Evolutionary conservation across 2,329 filamentous ascomycete genomes (phyloP), one percentile per base, ranked within the genome.

Genomic region (Thelonectria discophora): DNA sequence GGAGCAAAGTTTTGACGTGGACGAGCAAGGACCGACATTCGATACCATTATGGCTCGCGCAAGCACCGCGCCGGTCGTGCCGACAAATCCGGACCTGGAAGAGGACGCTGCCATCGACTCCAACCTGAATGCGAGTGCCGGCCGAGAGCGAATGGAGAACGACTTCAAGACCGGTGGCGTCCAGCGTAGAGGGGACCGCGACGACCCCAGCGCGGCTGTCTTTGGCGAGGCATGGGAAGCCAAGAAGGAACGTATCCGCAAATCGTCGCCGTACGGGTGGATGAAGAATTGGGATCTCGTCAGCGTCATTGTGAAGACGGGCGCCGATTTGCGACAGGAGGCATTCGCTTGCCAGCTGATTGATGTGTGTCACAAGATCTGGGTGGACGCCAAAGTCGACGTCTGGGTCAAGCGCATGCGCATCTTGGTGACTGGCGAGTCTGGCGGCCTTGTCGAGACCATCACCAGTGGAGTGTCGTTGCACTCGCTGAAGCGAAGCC

Each of bases 371-470:
- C 85, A 91, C 72, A 91, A 90, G 78, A 93, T 94, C 67, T 95
- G 91, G 90, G 80, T 88, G 48, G 91, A 93, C 64, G 89, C 90
- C 15, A 80, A 83, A 24, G 86, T 91, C 32, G 85, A 90, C 37
- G 92, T 95, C n/a, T 95, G 92, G 92, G 90, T 94, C 18, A 94
- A 94, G 78, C 83, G 90, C 60, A 95, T 95, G 92, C 88, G 91
- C 55, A 95, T 95, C 55, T 80, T 95, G 54, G 92, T 95, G 42
- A 94, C 91, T 5, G 92, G 92, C 63, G 92, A 94, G 78, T 92
- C 90, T 9, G 94, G 90, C 1, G 92, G 92, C 3, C 84, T 95
- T 48, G 92, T 95, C 68, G 92, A 95, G 79, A 95, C 92, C 5
- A 95, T 95, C 71, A 94, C 91, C 40, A 94, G 94, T 68, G 92